A percentile compares a stretch with the other conserved stretches of the same genome.
phyloP scores from a whole-genome alignment of 306 rosid species.

The Cicer judaicum region DNA sequence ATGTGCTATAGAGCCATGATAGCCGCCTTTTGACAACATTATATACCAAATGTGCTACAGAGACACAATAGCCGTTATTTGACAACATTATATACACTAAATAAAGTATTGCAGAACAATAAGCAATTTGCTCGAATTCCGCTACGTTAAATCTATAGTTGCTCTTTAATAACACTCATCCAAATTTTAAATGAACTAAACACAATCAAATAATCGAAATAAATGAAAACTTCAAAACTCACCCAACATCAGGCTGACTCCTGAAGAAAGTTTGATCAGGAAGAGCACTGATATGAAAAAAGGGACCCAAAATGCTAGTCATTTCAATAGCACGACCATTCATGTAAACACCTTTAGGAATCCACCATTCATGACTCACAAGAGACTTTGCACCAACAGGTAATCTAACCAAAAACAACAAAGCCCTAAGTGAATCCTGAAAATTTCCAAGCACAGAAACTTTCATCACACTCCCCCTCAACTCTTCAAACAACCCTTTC shows the following conservation, averaged over 20 bases:
- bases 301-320: slow-evolving; percentile 96
- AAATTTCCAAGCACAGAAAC: slow-evolving; percentile 95
- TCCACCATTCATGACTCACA: slow-evolving; percentile 92
- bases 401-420: slow-evolving; percentile 77
- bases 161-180: not conserved
- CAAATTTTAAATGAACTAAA: slow-evolving; percentile 24
- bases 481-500: slow-evolving; percentile 82
- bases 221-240: slow-evolving; percentile 44
- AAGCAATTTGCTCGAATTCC: not conserved
- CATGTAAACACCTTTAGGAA: slow-evolving; percentile 78
- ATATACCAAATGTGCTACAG: not conserved
- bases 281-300: slow-evolving; percentile 89
- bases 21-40: not conserved
- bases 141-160: not conserved
- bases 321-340: slow-evolving; percentile 98
- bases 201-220: not conserved
- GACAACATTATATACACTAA: not conserved
- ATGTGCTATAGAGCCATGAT: not conserved
- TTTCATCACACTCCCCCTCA: slow-evolving; percentile 82
- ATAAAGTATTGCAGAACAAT: too few species aligned
- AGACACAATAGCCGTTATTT: not conserved
- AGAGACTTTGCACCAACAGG: slow-evolving; percentile 85
- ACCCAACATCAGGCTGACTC: slow-evolving; percentile 97
- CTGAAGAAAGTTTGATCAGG: slow-evolving; percentile 81
- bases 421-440: slow-evolving; percentile 80